Evolutionary conservation across 1,139 yeast species (phyloP).

Genomic region (Wickerhamomyces sp.): DNA sequence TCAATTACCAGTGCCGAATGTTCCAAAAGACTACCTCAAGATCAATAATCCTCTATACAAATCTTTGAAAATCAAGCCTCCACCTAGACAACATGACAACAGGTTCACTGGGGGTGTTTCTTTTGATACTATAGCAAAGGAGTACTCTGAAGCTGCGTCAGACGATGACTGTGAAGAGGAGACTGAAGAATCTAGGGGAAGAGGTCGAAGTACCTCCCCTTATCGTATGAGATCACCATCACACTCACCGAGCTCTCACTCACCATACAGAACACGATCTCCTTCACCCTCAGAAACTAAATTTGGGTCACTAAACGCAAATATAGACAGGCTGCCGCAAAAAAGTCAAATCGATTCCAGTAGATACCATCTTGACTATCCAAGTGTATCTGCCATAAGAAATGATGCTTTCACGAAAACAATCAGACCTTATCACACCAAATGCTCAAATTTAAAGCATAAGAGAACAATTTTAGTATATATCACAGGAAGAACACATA

Average conservation of each 20-base stretch:
- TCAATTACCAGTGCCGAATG: background rate
- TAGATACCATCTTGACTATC: constrained; percentile 16
- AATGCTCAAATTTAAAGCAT: constrained; percentile 23
- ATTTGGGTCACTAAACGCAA: background rate
- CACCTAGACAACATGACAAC: background rate
- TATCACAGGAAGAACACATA: constrained; percentile 64
- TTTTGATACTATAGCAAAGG: constrained; percentile 41
- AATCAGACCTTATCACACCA: constrained; percentile 22
- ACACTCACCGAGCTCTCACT: background rate
- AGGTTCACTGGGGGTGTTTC: constrained; percentile 25
- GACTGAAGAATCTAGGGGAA: constrained; percentile 25
- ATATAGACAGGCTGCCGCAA: background rate
- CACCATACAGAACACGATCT: constrained; percentile 3
- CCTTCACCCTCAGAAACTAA: constrained; percentile 10
- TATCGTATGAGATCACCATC: constrained; percentile 1
- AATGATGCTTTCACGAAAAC: constrained; percentile 10
- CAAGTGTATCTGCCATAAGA: constrained; percentile 9
- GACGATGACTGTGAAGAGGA: constrained; percentile 20
- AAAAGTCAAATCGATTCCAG: constrained; percentile 7
- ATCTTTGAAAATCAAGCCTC: constrained; percentile 2
- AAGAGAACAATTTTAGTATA: constrained; percentile 58
- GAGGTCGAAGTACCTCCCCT: constrained; percentile 2
- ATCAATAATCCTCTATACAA: constrained; percentile 6
- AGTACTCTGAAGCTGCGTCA: constrained; percentile 25
- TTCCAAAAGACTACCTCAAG: background rate